These are phyloP conservation scores for Nephelium lappaceum DNA, from an alignment of 345 rosid species.

Conservation along the genomic window DNA sequence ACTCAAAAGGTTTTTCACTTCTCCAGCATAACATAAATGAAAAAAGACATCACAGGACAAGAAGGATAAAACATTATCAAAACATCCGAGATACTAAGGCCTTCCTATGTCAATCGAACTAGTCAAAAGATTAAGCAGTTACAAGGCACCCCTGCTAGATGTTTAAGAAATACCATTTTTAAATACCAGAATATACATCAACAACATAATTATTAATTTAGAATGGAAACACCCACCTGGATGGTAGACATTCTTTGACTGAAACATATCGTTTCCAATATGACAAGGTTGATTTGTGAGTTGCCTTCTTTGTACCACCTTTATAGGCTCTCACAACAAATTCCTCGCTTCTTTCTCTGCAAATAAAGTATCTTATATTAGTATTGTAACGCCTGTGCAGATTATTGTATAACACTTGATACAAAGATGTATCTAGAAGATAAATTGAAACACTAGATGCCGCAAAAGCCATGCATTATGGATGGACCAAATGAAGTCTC, in stretches of 20 bases:
- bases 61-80: constrained; percentile 4
- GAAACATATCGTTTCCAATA: constrained; percentile 82
- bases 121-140: not conserved
- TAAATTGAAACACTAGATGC: constrained; percentile 5
- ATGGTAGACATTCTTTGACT: constrained; percentile 78
- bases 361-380: constrained; percentile 25
- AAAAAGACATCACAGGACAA: not conserved
- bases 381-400: not conserved
- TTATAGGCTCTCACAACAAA: constrained; percentile 78
- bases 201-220: not conserved
- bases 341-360: constrained; percentile 90
- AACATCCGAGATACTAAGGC: not conserved
- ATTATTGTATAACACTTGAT: constrained; percentile 3
- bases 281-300: constrained; percentile 80
- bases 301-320: constrained; percentile 83
- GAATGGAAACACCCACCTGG: constrained; percentile 49
- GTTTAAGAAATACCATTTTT: constrained; percentile 3
- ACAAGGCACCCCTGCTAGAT: not conserved
- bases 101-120: not conserved
- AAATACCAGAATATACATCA: not conserved
- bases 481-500: not conserved
- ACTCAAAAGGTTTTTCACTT: not conserved
- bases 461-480: not conserved
- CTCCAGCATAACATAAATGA: not conserved
- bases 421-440: constrained; percentile 7